Conservation (phyloP, 441 rosid genomes). For the Raphanus hybrid region DNA sequence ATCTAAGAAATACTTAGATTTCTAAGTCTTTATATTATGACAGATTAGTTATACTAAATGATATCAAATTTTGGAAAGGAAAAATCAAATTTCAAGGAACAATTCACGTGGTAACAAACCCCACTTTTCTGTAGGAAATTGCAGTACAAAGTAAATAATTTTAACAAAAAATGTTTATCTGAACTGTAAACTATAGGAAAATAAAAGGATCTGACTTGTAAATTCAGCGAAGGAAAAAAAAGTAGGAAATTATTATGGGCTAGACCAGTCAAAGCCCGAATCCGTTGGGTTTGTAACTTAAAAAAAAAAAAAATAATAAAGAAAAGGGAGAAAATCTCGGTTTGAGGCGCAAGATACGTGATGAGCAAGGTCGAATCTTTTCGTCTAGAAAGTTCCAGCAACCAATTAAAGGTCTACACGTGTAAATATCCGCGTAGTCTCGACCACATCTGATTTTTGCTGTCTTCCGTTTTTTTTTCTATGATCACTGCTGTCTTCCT, state of each 20-base stretch:
- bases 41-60: conserved; percentile 35
- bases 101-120: neutral
- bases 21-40: neutral
- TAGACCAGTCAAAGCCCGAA: conserved; percentile 20
- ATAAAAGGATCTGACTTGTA: neutral
- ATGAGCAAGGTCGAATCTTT: neutral
- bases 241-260: neutral
- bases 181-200: neutral
- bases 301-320: too few relatives aligned
- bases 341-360: conserved; percentile 32
- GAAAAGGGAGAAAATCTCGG: neutral
- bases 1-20: neutral
- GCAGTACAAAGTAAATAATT: neutral
- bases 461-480: neutral
- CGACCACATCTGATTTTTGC: neutral
- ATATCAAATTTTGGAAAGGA: too few relatives aligned
- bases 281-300: neutral
- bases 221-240: neutral
- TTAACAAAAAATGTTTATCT: neutral
- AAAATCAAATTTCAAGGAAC: neutral
- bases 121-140: neutral
- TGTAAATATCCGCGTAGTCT: neutral
- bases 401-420: neutral
- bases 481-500: neutral
- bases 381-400: conserved; percentile 16